A percentile compares a stretch with the other conserved stretches of the same genome.
Conservation (phyloP, 805 yeast genomes). For the Yamadazyma ubonensis region DNA sequence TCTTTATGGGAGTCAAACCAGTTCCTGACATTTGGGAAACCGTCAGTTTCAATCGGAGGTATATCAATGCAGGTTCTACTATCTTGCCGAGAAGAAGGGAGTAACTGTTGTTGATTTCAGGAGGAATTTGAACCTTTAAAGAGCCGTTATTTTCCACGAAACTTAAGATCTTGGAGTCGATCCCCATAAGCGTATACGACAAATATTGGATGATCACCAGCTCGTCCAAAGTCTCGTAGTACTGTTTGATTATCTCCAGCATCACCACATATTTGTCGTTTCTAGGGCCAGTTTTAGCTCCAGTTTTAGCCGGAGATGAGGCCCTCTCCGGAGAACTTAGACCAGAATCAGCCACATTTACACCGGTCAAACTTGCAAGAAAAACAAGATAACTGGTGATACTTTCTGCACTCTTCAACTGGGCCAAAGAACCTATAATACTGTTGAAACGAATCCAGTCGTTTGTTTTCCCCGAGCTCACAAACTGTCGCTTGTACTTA, state of each 20-base stretch:
- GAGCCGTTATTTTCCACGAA: conserved; percentile 32
- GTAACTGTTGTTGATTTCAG: conserved; percentile 52
- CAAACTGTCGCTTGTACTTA: conserved; percentile 24
- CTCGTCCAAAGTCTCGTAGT: conserved; percentile 32
- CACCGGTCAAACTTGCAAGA: conserved; percentile 22
- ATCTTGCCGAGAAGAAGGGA: conserved; percentile 55
- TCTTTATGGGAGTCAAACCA: conserved; percentile 52
- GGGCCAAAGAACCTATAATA: conserved; percentile 29
- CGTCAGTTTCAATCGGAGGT: conserved; percentile 40
- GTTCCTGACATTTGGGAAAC: conserved; percentile 19
- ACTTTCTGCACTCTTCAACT: conserved; percentile 28
- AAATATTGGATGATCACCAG: conserved; percentile 43
- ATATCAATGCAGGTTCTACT: conserved; percentile 73
- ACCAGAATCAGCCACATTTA: not conserved
- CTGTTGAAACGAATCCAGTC: conserved; percentile 37
- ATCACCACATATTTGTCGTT: conserved; percentile 1
- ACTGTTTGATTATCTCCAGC: conserved; percentile 21
- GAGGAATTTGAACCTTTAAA: conserved; percentile 43
- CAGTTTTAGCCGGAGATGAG: conserved; percentile 3
- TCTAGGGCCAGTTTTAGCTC: too few species aligned
- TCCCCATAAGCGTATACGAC: conserved; percentile 58
- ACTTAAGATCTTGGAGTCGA: conserved; percentile 57
- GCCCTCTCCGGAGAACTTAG: not conserved
- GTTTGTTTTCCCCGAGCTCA: conserved; percentile 23
- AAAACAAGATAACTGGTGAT: conserved; percentile 35